These are phyloP conservation scores for Larix kaempferi DNA, from an alignment of 75 land plant genomes.

Conservation along the genomic window DNA sequence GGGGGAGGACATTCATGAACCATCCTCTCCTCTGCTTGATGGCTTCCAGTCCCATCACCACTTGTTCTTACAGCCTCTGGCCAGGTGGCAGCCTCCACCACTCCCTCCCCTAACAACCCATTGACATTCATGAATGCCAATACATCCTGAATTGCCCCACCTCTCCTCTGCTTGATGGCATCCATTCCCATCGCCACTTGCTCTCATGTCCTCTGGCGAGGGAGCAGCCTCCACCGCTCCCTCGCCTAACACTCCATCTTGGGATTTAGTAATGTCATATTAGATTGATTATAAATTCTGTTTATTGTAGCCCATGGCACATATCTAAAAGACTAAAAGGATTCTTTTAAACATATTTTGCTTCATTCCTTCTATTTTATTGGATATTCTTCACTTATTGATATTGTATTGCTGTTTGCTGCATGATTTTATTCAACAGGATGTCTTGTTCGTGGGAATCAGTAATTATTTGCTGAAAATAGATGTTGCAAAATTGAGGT, in stretches of 20 bases:
- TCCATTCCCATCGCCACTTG: too few species aligned
- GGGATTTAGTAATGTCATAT: not conserved
- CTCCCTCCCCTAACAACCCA: too few species aligned
- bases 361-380: not conserved
- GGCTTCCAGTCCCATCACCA: too few species aligned
- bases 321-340: constrained; percentile 10
- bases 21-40: too few species aligned
- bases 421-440: constrained; percentile 41
- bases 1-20: too few species aligned
- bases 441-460: constrained; percentile 76
- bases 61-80: too few species aligned
- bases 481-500: constrained; percentile 54
- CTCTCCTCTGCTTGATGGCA: too few species aligned
- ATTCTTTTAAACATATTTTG: not conserved
- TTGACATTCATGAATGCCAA: too few species aligned
- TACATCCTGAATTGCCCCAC: too few species aligned
- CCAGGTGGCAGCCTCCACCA: too few species aligned
- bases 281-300: not conserved
- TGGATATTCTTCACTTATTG: not conserved
- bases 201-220: too few species aligned
- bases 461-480: constrained; percentile 70
- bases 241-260: not conserved
- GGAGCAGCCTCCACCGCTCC: too few species aligned
- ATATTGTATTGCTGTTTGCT: not conserved
- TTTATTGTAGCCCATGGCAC: not conserved